Base-by-base conservation (phyloP, 805 yeast species). In the Clavispora santaluciae region DNA sequence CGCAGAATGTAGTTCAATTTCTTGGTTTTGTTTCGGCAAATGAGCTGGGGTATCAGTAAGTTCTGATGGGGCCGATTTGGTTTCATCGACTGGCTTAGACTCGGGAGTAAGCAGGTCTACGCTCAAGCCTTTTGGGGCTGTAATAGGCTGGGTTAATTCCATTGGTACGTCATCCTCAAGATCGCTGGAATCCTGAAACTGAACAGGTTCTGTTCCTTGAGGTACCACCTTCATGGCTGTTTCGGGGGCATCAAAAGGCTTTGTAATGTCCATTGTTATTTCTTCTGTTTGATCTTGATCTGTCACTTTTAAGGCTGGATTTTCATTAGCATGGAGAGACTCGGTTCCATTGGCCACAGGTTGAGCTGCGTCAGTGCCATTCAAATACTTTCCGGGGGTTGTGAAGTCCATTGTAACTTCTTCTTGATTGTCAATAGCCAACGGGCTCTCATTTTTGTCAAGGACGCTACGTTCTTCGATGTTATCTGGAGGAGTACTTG, bases 131-230 rank as follows among this genome's bases (percentile, higher is more conserved):
- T n/a, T 39, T 6, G 38, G 22, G 6, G 6, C 16, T 4, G 22
- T 24, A 15, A 51, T 22, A 8, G 58, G 55, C 26, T 50, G 50
- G 2, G 61, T 58, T 33, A 59, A 43, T 13, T 60, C 63, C 64
- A 57, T 60, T 4, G 52, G 44, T 18, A 43, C 39, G 15, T 52
- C 55, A 5, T 43, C 50, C 5, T 42, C 42, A 7, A 33, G 25
- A 13, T 13, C 36, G 31, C 31, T 28, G 2, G 31, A 28, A 8
- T 28, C 31, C 6, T 18, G 31, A 8, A 28, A 22, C 10, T 18
- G 28, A 9, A 15, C 36, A 12, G 33, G 25, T 12, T 30, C 39
- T 7, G 18, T 33, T 11, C n/a, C 36, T 16, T 18, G 8, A 4
- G 20, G 7, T n/a, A 6, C 4, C 8, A 12, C 5, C 10, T 28